phyloP scores from a whole-genome alignment of 108 stramenopile genomes.

The Asterionellopsis glacialis region DNA sequence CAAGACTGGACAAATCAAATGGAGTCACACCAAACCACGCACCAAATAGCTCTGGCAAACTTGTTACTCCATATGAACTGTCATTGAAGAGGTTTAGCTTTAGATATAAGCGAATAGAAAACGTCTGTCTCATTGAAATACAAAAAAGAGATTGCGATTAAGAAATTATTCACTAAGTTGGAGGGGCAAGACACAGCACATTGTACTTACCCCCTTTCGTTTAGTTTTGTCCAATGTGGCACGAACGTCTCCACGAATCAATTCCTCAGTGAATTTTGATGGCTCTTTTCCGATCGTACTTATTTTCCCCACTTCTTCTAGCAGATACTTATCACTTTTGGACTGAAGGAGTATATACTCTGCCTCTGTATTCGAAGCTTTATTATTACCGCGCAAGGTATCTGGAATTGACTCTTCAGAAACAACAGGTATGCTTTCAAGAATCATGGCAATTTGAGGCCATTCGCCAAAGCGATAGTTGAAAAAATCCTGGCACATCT shows the following conservation, averaged over 20 bases:
- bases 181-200: not conserved
- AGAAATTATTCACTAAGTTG: too few species aligned
- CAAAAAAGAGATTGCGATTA: too few species aligned
- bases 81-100: too few species aligned
- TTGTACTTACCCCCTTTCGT: constrained; percentile 9
- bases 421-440: constrained; percentile 2
- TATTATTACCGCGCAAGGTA: not conserved
- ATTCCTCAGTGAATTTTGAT: too few species aligned
- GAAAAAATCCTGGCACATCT: constrained; percentile 25
- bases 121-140: too few species aligned
- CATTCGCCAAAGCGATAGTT: constrained; percentile 23
- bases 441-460: constrained; percentile 4
- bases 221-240: constrained; percentile 5
- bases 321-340: not conserved
- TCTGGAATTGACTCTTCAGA: too few species aligned
- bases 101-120: too few species aligned
- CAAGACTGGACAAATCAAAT: not conserved
- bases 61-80: not conserved
- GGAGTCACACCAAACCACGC: constrained; percentile 13
- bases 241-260: not conserved
- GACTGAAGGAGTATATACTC: constrained; percentile 6
- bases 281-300: not conserved
- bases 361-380: not conserved
- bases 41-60: constrained; percentile 4
- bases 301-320: not conserved